phyloP scores from a whole-genome alignment of 2,329 filamentous ascomycete genomes.

The Aotearoamyces nothofagi region DNA sequence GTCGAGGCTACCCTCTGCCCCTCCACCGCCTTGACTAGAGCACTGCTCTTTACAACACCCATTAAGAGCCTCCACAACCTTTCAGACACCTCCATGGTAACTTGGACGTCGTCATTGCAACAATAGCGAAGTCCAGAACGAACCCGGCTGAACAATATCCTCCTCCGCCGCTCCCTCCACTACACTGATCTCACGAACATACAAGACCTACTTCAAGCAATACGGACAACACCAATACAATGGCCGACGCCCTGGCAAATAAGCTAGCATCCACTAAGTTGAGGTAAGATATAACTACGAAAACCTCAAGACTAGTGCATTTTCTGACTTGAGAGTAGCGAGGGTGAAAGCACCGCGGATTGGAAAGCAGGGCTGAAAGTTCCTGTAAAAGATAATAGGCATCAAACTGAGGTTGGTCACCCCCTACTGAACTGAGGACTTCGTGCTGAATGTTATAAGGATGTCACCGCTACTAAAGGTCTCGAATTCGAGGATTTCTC shows the following conservation, averaged over 20 bases:
- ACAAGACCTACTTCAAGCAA: no score
- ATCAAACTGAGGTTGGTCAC: constrained; percentile 59
- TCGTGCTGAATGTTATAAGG: constrained; percentile 32
- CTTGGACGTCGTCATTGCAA: no score
- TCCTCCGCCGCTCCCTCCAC: no score
- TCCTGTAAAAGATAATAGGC: constrained; percentile 59
- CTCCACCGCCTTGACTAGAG: no score
- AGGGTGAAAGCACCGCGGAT: constrained; percentile 36
- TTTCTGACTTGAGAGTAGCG: constrained; percentile 29
- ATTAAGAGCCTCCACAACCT: no score
- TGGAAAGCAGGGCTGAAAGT: constrained; percentile 64
- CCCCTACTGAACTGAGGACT: constrained; percentile 2
- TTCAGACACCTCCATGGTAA: no score
- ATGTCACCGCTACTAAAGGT: constrained; percentile 96
- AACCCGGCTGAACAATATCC: no score
- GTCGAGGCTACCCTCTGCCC: no score
- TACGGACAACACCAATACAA: no score
- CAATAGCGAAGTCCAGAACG: no score
- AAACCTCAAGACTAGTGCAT: constrained; percentile 18
- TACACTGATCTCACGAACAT: no score
- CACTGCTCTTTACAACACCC: no score
- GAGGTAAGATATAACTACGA: constrained; percentile 20
- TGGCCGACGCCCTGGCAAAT: constrained; percentile 33
- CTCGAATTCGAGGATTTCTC: constrained; percentile 96
- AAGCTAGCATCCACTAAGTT: constrained; percentile 39